A percentile compares a stretch with the other conserved stretches of the same genome.
Conservation (phyloP, 75 land plant genomes). For the Larix kaempferi region DNA sequence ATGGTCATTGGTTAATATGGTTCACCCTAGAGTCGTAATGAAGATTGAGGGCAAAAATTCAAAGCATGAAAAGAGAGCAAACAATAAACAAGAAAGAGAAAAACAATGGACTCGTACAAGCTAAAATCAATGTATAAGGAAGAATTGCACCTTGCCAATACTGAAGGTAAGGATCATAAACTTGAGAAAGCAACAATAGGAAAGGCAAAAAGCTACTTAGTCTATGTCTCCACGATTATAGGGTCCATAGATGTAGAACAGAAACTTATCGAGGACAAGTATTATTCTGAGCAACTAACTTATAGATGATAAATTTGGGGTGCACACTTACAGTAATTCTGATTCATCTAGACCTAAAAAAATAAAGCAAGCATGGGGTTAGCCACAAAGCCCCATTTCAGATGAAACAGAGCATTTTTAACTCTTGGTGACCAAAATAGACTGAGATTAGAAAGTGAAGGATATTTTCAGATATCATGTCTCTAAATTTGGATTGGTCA, state of each 20-base stretch:
- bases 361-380: neutral
- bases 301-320: neutral
- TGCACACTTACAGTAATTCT: neutral
- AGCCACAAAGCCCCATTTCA: neutral
- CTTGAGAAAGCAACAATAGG: no score
- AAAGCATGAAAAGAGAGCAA: neutral
- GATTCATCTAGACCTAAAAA: neutral
- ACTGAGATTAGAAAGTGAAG: neutral
- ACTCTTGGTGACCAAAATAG: neutral
- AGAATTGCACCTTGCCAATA: no score
- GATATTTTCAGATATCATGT: neutral
- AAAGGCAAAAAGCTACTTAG: neutral
- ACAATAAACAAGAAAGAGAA: neutral
- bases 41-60: no score
- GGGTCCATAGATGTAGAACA: neutral
- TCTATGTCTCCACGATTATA: neutral
- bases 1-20: no score
- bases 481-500: no score
- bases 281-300: neutral
- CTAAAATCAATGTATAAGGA: no score
- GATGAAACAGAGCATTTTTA: neutral
- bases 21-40: no score
- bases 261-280: neutral
- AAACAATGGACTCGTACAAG: neutral
- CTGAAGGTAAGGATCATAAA: no score